Evolutionary conservation across 2,329 filamentous ascomycete genomes (phyloP), one percentile per base, ranked within the genome.

Genomic region (Cladosporium oxysporum): DNA sequence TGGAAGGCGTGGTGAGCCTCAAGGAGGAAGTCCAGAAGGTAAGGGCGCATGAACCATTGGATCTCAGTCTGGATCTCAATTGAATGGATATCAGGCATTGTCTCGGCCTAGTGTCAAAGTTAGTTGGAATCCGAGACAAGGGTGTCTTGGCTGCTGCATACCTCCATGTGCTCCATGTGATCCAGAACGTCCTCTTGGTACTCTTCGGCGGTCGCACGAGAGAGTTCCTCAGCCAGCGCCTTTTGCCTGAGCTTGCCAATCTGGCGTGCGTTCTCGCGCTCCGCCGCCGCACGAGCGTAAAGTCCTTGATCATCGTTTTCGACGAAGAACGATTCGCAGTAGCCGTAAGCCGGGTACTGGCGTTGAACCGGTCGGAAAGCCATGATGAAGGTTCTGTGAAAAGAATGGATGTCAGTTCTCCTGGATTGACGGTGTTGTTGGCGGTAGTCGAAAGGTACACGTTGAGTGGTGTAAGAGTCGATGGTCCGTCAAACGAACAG

Each of bases 11-110:
- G 91, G 76, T 99, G 95, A 60, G 94, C 95, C 85, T 99, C 95
- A 74, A 98, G 91, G 71, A 99, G 87, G 81, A 99, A 99, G 83
- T 99, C 95, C 77, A 99, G 91, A 41, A 99, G 89, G 79, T 97
- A 98, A 0, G 95, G 95, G 74, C 95, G 86, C 95, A 99, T 99
- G 82, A 96, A 98, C 95, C 95, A 99, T 78, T 98, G 93, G 69
- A 99, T 98, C 85, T 99, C 95, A 71, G 93, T 93, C 81, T 99
- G 95, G 80, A 98, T 97, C 79, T 99, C 95, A 78, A 99, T 99
- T 41, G 96, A 93, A 79, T 94, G 94, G 78, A 96, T 94, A 79
- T 99, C 95, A 63, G 95, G 92, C 71, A 98, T 84, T 31, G 95
- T 98, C 80, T 96, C 91, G 75, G 90, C 87, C 87, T 90, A 71